Conservation (phyloP, 768 basidiomycete species). For the Termitomyces sp. region DNA sequence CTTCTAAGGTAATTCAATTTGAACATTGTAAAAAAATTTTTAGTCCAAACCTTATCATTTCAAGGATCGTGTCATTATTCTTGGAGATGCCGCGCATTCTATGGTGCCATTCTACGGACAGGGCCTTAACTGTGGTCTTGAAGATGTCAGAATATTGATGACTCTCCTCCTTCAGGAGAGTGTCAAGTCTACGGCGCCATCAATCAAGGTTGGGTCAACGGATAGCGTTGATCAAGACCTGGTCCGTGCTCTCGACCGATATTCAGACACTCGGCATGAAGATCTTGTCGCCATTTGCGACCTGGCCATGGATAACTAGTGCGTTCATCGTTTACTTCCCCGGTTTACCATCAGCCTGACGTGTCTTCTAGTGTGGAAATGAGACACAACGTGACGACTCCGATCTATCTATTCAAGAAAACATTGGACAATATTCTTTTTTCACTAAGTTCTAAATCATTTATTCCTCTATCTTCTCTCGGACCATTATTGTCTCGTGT, state of each 20-base stretch:
- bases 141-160: constrained; percentile 91
- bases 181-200: constrained; percentile 46
- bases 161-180: constrained; percentile 68
- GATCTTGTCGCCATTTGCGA: constrained; percentile 90
- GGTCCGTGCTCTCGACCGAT: constrained; percentile 65
- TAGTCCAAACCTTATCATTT: constrained; percentile 90
- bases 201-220: constrained; percentile 25
- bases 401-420: constrained; percentile 75
- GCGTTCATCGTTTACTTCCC: constrained; percentile 31
- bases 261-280: constrained; percentile 78
- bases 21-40: constrained; percentile 13
- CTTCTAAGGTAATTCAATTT: constrained; percentile 18
- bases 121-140: constrained; percentile 95
- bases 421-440: constrained; percentile 73
- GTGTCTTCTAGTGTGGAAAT: constrained; percentile 74
- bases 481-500: constrained; percentile 42
- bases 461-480: constrained; percentile 43
- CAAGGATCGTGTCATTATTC: constrained; percentile 78
- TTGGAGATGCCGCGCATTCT: constrained; percentile 95
- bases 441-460: constrained; percentile 50
- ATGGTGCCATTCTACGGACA: constrained; percentile 99
- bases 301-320: constrained; percentile 98
- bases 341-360: constrained; percentile 13
- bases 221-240: constrained; percentile 51
- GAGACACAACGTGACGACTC: constrained; percentile 87